Conservation (phyloP, 1,139 yeast species). For the Suhomyces chickasaworum region DNA sequence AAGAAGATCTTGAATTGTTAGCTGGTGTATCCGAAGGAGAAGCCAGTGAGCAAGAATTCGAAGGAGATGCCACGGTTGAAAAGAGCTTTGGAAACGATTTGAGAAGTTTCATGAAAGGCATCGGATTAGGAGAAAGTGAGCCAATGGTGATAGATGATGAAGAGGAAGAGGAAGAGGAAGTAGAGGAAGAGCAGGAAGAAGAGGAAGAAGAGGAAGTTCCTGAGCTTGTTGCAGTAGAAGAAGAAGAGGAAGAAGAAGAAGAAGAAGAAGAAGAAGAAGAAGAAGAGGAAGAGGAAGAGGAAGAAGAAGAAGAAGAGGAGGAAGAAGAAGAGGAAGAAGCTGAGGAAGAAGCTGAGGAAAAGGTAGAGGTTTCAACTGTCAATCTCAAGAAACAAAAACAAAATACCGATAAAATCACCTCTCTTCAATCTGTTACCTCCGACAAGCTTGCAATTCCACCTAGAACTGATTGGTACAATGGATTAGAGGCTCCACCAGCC, state of each 20-base stretch:
- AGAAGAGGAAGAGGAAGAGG: conserved; percentile 30
- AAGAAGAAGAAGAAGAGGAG: conserved; percentile 25
- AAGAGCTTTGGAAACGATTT: conserved; percentile 58
- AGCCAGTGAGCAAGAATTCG: conserved; percentile 65
- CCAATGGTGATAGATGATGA: conserved; percentile 38
- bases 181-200: conserved; percentile 24
- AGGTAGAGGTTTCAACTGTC: conserved; percentile 24
- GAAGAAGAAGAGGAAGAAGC: conserved; percentile 25
- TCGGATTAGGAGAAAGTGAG: conserved; percentile 56
- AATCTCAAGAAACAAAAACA: conserved; percentile 15
- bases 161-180: conserved; percentile 17
- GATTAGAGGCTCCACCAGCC: not conserved
- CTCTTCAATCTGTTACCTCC: conserved; percentile 56
- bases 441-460: conserved; percentile 63
- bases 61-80: conserved; percentile 42
- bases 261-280: conserved; percentile 30
- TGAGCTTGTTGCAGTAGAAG: conserved; percentile 18
- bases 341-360: conserved; percentile 19
- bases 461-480: conserved; percentile 75
- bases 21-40: conserved; percentile 56
- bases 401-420: conserved; percentile 46
- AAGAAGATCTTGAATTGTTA: conserved; percentile 60
- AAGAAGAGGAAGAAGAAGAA: conserved; percentile 30
- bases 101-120: conserved; percentile 62
- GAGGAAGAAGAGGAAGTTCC: conserved; percentile 35